Evolutionary conservation across 2,329 filamentous ascomycete species (phyloP), one percentile per base, ranked within the genome.

Genomic region (Verruconis gallopava): DNA sequence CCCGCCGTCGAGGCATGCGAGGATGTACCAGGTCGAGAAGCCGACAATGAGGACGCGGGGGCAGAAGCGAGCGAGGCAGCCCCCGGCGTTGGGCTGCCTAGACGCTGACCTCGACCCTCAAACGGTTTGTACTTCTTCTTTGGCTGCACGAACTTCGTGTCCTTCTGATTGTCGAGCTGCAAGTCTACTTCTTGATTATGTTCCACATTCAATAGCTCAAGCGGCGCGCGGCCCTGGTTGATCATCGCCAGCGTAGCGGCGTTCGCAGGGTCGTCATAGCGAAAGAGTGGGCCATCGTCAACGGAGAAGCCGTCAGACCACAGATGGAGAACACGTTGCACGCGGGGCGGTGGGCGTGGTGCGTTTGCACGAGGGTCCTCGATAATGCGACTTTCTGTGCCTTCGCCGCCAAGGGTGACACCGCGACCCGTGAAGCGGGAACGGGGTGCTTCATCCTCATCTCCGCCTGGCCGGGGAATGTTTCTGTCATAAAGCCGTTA

Each of bases 261-360:
- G 56, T 89, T 86, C 21, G 71, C 71, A 0, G 83, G 82, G 57
- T 91, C 83, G 52, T 88, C 81, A 54, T 84, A 89, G 43, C 82
- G 76, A 56, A 74, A 78, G 28, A 91, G 73, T 37, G 78, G 73
- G 20, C 85, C 85, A 53, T 91, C 82, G 46, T 88, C 84, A 46
- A 93, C 77, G 49, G 82, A 89, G 63, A 91, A 89, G 12, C 85
- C 85, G 55, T 93, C 79, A 33, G 73, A 71, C 85, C 85, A 93
- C 35, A 91, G 70, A 53, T 89, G 84, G 41, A 93, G 68, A 9
- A 76, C 72, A 39, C 83, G 77, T 39, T 76, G 75, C 46, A 81
- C 75, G 4, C 73, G 70, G 22, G 71, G 64, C 37, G 53, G 53
- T 45, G 49, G 56, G 39, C 56, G 57, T 25, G 53, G 50, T 15